Conservation (phyloP, 495 filamentous ascomycete species). For the Penicillium flavigenum region DNA sequence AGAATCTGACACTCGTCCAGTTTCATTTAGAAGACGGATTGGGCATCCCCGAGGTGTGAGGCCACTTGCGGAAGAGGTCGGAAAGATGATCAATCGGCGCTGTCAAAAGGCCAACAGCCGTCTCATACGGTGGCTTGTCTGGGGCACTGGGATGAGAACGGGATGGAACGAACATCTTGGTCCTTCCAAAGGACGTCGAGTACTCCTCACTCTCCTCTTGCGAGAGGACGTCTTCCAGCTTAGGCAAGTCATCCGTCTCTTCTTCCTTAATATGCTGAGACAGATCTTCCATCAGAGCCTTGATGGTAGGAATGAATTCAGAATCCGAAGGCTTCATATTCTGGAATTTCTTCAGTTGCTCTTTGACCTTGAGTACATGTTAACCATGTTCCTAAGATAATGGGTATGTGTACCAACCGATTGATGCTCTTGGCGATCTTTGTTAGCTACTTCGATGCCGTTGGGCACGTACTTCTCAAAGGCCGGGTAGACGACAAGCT, state of each 20-base stretch:
- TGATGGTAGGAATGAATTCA: constrained; percentile 52
- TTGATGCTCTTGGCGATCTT: constrained; percentile 60
- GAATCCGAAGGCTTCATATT: constrained; percentile 46
- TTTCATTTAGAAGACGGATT: constrained; percentile 17
- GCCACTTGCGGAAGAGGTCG: constrained; percentile 37
- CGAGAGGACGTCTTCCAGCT: constrained; percentile 48
- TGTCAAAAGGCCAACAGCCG: constrained; percentile 28
- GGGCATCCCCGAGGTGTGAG: constrained; percentile 26
- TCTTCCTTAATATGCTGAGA: constrained; percentile 61
- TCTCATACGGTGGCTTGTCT: constrained; percentile 36
- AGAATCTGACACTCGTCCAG: too few relatives aligned
- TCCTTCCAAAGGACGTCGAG: constrained; percentile 53
- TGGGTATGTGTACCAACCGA: constrained; percentile 29
- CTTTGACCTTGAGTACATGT: constrained; percentile 53
- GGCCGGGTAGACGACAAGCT: constrained; percentile 64
- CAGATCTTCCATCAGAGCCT: constrained; percentile 54
- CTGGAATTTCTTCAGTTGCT: constrained; percentile 61
- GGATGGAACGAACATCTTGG: constrained; percentile 61
- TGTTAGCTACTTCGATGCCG: constrained; percentile 55
- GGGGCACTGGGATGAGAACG: constrained; percentile 53
- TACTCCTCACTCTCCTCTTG: constrained; percentile 40
- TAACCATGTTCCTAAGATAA: not conserved
- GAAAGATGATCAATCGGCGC: constrained; percentile 37
- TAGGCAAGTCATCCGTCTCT: constrained; percentile 55
- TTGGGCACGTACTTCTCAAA: constrained; percentile 58